These are phyloP conservation scores for Furcasterigmium sp. DNA, from an alignment of 2,329 filamentous ascomycete species.

Conservation along the genomic window DNA sequence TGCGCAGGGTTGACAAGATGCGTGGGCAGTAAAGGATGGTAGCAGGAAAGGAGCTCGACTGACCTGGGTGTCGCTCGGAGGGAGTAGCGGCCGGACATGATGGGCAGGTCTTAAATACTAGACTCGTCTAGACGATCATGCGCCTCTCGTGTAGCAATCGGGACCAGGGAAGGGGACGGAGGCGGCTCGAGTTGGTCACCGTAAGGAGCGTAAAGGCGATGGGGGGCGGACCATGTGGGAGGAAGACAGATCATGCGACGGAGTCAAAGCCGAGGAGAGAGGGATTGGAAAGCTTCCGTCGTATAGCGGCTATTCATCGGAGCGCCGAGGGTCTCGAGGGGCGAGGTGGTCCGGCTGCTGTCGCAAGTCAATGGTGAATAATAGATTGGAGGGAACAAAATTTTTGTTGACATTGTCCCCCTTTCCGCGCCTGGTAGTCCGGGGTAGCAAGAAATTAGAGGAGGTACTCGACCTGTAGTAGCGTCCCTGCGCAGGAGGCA, in stretches of 20 bases:
- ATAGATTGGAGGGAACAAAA: background rate
- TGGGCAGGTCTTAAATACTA: conserved; percentile 7
- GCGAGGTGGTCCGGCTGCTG: background rate
- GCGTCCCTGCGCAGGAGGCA: background rate
- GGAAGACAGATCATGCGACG: background rate
- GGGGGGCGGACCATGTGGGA: background rate
- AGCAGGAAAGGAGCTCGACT: conserved; percentile 6
- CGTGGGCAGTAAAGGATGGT: conserved; percentile 1
- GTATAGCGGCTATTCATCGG: background rate
- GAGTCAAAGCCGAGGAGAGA: background rate
- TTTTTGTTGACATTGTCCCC: conserved; percentile 1
- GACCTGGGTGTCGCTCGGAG: conserved; percentile 32
- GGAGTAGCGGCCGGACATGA: conserved; percentile 32
- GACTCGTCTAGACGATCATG: conserved; percentile 1
- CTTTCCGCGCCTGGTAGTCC: background rate
- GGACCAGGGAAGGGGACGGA: background rate
- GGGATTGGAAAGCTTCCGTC: background rate
- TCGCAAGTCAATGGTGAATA: background rate
- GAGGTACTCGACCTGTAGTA: background rate
- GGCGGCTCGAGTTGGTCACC: background rate
- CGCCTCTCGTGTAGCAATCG: conserved; percentile 11
- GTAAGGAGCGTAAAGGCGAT: background rate
- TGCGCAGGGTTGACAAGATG: background rate
- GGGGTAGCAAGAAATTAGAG: background rate
- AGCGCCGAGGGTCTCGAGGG: background rate